phyloP scores from a whole-genome alignment of 2,329 filamentous ascomycete species.

The Colletotrichum paranaense region DNA sequence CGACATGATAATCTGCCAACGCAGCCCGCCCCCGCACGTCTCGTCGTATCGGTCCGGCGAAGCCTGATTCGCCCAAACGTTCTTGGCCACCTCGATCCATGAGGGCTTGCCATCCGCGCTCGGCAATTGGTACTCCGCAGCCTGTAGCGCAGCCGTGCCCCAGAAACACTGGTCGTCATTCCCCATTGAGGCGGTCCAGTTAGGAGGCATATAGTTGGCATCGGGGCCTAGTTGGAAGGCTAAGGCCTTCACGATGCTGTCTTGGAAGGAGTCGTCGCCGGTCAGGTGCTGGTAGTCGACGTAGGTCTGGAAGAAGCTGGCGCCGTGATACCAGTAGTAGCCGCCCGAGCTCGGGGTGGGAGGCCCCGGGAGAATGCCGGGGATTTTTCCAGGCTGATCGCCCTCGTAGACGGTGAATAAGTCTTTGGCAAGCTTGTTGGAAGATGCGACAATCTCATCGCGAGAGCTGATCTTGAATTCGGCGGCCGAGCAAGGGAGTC shows the following conservation, averaged over 20 bases:
- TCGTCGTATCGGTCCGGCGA: slow-evolving; percentile 57
- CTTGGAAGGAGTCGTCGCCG: slow-evolving; percentile 64
- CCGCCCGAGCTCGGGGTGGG: slow-evolving; percentile 39
- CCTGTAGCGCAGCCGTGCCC: slow-evolving; percentile 67
- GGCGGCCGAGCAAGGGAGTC: not conserved
- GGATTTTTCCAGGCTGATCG: slow-evolving; percentile 41
- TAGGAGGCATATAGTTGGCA: slow-evolving; percentile 60
- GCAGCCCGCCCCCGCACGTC: slow-evolving; percentile 70
- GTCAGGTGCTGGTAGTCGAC: slow-evolving; percentile 55
- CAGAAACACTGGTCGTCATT: slow-evolving; percentile 73
- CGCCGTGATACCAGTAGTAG: slow-evolving; percentile 50
- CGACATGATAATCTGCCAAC: slow-evolving; percentile 74
- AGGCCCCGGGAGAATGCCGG: slow-evolving; percentile 44
- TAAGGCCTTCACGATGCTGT: slow-evolving; percentile 55
- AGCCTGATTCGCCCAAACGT: slow-evolving; percentile 66
- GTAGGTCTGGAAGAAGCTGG: slow-evolving; percentile 45
- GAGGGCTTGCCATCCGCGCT: slow-evolving; percentile 54
- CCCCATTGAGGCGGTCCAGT: slow-evolving; percentile 56
- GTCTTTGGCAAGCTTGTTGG: slow-evolving; percentile 41
- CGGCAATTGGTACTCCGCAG: slow-evolving; percentile 65
- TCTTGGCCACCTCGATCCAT: slow-evolving; percentile 67
- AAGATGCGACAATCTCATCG: slow-evolving; percentile 37
- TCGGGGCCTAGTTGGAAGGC: slow-evolving; percentile 59
- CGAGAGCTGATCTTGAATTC: slow-evolving; percentile 17
- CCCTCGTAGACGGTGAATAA: slow-evolving; percentile 45